Evolutionary conservation across 441 rosid species (phyloP).

Genomic region (Eutrema salsugineum): DNA sequence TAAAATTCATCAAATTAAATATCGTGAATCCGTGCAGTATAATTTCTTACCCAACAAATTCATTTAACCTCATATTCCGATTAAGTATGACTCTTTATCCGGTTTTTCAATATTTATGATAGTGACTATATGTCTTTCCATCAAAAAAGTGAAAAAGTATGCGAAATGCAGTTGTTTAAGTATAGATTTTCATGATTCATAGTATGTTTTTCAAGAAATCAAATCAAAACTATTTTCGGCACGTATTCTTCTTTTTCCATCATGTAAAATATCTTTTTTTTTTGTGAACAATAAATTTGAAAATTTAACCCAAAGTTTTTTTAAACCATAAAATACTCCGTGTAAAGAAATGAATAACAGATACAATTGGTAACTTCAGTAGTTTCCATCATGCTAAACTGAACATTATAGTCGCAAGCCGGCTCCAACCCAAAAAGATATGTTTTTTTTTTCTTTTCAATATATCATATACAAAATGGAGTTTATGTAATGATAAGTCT

Average conservation of each 20-base stretch:
- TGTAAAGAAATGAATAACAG: too few relatives aligned
- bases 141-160: neutral
- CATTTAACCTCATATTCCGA: neutral
- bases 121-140: neutral
- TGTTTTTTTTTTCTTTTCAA: too few relatives aligned
- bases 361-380: too few relatives aligned
- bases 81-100: neutral
- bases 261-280: neutral
- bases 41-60: neutral
- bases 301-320: too few relatives aligned
- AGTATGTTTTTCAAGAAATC: neutral
- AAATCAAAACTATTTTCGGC: neutral
- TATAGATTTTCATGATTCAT: neutral
- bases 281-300: too few relatives aligned
- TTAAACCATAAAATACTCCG: too few relatives aligned
- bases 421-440: too few relatives aligned
- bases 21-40: too few relatives aligned
- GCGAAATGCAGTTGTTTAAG: neutral
- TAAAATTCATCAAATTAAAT: too few relatives aligned
- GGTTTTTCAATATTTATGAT: neutral
- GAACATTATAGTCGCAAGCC: neutral
- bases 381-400: too few relatives aligned
- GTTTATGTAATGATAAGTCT: too few relatives aligned
- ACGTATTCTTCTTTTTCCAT: neutral
- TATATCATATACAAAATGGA: too few relatives aligned